Evolutionary conservation across 2,329 filamentous ascomycete genomes (phyloP).

Genomic region (Bipolaris oryzae): DNA sequence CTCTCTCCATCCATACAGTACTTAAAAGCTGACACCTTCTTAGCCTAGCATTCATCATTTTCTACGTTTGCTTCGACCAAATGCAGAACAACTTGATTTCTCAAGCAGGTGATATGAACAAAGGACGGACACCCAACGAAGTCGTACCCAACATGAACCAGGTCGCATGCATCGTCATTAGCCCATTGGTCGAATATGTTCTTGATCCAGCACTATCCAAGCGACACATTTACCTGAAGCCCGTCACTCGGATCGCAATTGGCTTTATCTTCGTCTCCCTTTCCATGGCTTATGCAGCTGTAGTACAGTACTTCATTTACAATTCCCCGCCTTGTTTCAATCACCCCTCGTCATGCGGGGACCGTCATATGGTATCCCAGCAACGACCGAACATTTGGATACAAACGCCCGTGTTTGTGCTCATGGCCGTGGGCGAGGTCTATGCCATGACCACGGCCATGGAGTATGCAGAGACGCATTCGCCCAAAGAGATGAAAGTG

Average conservation of each 20-base stretch:
- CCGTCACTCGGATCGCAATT: constrained; percentile 39
- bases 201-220: constrained; percentile 40
- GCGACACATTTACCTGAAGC: constrained; percentile 34
- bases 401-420: constrained; percentile 50
- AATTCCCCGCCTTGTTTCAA: constrained; percentile 35
- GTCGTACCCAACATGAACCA: constrained; percentile 42
- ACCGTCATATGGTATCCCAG: constrained; percentile 18
- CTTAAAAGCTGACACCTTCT: not conserved
- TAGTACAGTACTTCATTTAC: constrained; percentile 45
- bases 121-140: constrained; percentile 43
- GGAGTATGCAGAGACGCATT: constrained; percentile 54
- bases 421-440: constrained; percentile 52
- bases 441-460: constrained; percentile 51
- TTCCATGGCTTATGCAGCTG: constrained; percentile 39
- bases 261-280: constrained; percentile 40
- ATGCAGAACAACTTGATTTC: constrained; percentile 50
- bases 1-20: too few relatives aligned
- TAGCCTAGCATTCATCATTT: constrained; percentile 41
- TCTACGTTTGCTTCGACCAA: constrained; percentile 49
- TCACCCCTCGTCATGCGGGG: constrained; percentile 45
- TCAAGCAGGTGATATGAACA: constrained; percentile 47
- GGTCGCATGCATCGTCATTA: constrained; percentile 42
- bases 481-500: constrained; percentile 51
- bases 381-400: constrained; percentile 50
- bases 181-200: constrained; percentile 37